Evolutionary conservation across 495 filamentous ascomycete species (phyloP), one percentile per base, ranked within the genome.

Genomic region (Daldinia decipiens): DNA sequence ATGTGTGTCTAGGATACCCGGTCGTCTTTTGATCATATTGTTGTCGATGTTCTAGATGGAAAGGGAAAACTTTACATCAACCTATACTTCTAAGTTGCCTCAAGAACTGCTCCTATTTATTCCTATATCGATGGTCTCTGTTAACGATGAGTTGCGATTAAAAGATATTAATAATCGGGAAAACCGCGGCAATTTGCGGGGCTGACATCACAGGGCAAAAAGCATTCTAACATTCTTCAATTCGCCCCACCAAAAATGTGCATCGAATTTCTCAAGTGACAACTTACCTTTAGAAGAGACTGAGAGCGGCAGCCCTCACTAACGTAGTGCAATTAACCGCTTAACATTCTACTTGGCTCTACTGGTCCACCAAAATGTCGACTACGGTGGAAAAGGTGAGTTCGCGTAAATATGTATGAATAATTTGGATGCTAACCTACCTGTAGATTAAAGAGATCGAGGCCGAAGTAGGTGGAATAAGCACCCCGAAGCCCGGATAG

Each of bases 381-480:
- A 98, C 94, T 66, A 98, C 94, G 45, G 93, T 96, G 76, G 94
- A 98, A 64, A 98, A 98, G 92, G 93, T 93, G 77, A 70, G 85
- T 78, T 58, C 12, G 31, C 36, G 55, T 56, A 60, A 54, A 7
- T 27, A 47, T 5, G 45, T 19, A 38, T 32, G 19, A 51, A 36
- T 17, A 7, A 50, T 13, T 12, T 47, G 47, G 34, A 67, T 65
- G 55, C 73, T 77, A 58, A 73, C 67, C 34, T 36, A 43, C 59
- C 61, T 59, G 80, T 80, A 98, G 93, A 99, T 99, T 86, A 99
- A 97, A 80, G 93, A 94, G 76, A 90, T 98, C 79, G 95, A 99
- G 92, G 83, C 91, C 83, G 95, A 98, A 83, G 91, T 87, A 84
- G 76, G 84, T 82, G 40, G 45, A 21, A 65, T 63, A 59, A 54